Conservation (phyloP, 495 filamentous ascomycete genomes). For the Xanthoparmelia taractica region DNA sequence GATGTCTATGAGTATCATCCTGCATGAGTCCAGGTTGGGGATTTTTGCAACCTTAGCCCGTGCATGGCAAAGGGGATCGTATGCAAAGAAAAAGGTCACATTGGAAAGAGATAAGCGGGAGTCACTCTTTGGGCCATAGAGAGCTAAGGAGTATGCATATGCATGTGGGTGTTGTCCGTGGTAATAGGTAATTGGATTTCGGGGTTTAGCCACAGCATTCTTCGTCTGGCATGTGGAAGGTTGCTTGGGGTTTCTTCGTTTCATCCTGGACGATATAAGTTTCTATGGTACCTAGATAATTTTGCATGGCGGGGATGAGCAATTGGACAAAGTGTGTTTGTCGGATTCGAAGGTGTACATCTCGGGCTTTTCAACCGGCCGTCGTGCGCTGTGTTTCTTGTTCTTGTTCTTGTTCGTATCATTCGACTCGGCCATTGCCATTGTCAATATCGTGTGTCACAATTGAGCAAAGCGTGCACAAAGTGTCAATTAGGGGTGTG, state of each 20-base stretch:
- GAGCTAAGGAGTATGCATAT: not conserved
- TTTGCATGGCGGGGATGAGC: not conserved
- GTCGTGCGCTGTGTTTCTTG: no score
- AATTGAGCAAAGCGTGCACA: not conserved
- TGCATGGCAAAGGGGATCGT: slow-evolving; percentile 1
- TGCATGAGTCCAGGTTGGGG: not conserved
- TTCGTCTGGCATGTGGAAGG: not conserved
- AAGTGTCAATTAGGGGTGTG: not conserved
- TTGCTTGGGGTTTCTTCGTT: no score
- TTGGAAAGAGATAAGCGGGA: not conserved
- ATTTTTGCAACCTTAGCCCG: not conserved
- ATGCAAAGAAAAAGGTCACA: slow-evolving; percentile 1
- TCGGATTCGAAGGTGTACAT: not conserved
- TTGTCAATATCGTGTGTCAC: not conserved
- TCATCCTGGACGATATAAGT: not conserved
- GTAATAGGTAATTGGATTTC: not conserved
- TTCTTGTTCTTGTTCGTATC: not conserved
- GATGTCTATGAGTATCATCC: slow-evolving; percentile 22
- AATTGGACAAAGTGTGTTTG: not conserved
- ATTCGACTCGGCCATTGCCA: not conserved
- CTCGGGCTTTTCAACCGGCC: no score
- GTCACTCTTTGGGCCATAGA: not conserved
- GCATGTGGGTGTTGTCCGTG: not conserved
- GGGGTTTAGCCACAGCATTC: not conserved
- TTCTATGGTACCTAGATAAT: not conserved